A percentile compares a stretch with the other conserved stretches of the same genome.
Conservation (phyloP, 1,284 basidiomycete species). For the Anthracocystis panici-leucophaei region DNA sequence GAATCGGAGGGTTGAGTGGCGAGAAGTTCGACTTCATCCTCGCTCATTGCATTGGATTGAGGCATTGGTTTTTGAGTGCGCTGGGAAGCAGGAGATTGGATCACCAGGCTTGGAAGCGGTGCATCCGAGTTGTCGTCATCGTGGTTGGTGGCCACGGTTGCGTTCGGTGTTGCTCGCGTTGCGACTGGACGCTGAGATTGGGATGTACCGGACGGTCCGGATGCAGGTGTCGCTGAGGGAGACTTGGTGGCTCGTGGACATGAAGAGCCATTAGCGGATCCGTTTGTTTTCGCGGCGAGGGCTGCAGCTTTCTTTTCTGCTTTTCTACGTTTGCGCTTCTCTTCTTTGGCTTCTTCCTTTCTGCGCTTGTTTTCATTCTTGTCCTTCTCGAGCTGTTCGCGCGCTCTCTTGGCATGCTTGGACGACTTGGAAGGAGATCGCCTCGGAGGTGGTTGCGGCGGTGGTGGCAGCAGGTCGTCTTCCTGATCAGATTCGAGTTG, state of each 20-base stretch:
- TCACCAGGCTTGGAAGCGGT: conserved; percentile 9
- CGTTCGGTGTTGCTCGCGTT: background rate
- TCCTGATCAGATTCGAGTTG: conserved; percentile 23
- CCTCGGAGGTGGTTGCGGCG: background rate
- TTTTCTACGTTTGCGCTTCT: conserved; percentile 13
- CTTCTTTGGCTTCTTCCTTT: conserved; percentile 9
- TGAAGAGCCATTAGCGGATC: background rate
- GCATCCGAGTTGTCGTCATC: conserved; percentile 10
- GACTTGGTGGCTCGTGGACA: background rate
- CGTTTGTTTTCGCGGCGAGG: conserved; percentile 7
- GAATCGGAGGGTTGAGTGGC: conserved; percentile 7
- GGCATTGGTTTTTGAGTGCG: background rate
- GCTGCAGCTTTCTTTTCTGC: conserved; percentile 15
- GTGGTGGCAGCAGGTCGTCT: conserved; percentile 6
- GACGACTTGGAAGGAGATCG: background rate
- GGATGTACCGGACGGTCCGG: background rate
- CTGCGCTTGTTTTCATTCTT: conserved; percentile 3
- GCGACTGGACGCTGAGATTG: background rate
- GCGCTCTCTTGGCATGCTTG: background rate
- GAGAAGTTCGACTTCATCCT: conserved; percentile 27
- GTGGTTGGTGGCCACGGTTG: background rate
- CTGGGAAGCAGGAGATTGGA: background rate
- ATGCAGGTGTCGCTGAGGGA: background rate
- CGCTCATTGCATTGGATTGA: conserved; percentile 6
- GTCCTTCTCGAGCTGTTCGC: background rate